These are phyloP conservation scores for Curvularia lunata DNA, from an alignment of 2,329 filamentous ascomycete genomes.

Conservation along the genomic window DNA sequence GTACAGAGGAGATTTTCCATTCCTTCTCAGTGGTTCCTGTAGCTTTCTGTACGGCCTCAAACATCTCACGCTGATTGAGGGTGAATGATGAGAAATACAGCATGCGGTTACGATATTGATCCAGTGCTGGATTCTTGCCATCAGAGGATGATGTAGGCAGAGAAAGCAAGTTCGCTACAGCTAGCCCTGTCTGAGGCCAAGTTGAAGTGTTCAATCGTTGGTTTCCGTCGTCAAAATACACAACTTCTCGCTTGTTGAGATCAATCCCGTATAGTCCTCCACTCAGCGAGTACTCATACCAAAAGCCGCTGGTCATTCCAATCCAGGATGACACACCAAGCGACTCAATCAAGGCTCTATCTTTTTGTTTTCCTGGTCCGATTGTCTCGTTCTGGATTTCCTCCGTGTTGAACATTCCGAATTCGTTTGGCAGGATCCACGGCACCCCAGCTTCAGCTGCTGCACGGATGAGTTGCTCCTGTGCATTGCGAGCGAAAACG, in stretches of 20 bases:
- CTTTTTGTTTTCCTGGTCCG: conserved; percentile 17
- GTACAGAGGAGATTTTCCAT: conserved; percentile 52
- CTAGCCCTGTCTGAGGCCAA: conserved; percentile 39
- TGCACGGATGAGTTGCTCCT: conserved; percentile 43
- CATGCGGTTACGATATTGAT: conserved; percentile 40
- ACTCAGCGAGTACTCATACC: conserved; percentile 50
- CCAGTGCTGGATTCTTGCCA: conserved; percentile 2
- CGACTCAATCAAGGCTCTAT: conserved; percentile 24
- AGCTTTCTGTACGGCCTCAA: conserved; percentile 43
- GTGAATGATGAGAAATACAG: conserved; percentile 48
- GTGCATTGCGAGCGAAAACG: conserved; percentile 32
- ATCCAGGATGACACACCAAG: conserved; percentile 38
- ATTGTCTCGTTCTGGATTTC: conserved; percentile 13
- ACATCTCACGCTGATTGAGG: conserved; percentile 47
- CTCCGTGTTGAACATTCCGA: conserved; percentile 41
- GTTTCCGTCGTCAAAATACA: conserved; percentile 43
- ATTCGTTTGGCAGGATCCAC: conserved; percentile 51
- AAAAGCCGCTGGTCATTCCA: conserved; percentile 34
- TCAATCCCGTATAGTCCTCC: conserved; percentile 46
- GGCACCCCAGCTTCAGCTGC: conserved; percentile 47
- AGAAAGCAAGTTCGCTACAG: conserved; percentile 43
- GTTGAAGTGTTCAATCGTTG: conserved; percentile 41
- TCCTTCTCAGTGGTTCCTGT: conserved; percentile 45
- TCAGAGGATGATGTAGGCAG: conserved; percentile 32
- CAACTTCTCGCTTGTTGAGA: conserved; percentile 35